Conservation (phyloP, 2,329 filamentous ascomycete species). For the Aspergillus fischeri region DNA sequence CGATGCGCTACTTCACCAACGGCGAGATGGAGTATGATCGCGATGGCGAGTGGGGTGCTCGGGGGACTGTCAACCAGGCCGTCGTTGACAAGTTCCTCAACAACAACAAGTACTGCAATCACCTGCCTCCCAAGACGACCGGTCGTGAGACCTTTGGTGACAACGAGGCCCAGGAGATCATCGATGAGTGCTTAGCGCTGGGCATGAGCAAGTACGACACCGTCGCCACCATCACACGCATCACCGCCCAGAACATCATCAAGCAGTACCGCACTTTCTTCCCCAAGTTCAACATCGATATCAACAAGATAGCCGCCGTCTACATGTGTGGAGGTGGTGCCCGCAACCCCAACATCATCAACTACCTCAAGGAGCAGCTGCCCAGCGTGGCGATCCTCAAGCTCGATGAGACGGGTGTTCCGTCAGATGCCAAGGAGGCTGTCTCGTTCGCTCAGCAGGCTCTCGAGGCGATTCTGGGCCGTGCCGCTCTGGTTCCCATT, state of each 20-base stretch:
- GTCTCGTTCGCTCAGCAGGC: constrained; percentile 59
- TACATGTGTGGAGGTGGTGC: constrained; percentile 45
- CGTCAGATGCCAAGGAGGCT: constrained; percentile 56
- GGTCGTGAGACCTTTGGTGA: constrained; percentile 53
- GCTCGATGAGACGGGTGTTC: constrained; percentile 56
- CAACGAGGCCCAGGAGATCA: no score
- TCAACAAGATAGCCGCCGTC: constrained; percentile 45
- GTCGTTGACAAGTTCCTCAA: constrained; percentile 51
- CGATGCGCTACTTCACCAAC: constrained; percentile 51
- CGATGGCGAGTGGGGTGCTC: constrained; percentile 49
- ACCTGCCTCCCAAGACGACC: constrained; percentile 54
- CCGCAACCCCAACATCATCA: constrained; percentile 44
- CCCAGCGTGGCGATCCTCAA: constrained; percentile 50
- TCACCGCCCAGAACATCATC: constrained; percentile 58
- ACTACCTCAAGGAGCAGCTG: constrained; percentile 49
- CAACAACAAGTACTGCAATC: constrained; percentile 47
- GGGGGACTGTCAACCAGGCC: constrained; percentile 47
- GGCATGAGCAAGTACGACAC: no score
- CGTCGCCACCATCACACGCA: constrained; percentile 40
- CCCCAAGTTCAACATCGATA: constrained; percentile 37
- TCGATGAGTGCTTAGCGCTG: no score
- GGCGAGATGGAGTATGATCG: constrained; percentile 50
- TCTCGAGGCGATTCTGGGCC: constrained; percentile 56
- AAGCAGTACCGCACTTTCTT: constrained; percentile 48
- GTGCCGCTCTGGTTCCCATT: constrained; percentile 51